Base-by-base conservation (phyloP, 169 alveolate species). In the Plasmodium relictum region DNA sequence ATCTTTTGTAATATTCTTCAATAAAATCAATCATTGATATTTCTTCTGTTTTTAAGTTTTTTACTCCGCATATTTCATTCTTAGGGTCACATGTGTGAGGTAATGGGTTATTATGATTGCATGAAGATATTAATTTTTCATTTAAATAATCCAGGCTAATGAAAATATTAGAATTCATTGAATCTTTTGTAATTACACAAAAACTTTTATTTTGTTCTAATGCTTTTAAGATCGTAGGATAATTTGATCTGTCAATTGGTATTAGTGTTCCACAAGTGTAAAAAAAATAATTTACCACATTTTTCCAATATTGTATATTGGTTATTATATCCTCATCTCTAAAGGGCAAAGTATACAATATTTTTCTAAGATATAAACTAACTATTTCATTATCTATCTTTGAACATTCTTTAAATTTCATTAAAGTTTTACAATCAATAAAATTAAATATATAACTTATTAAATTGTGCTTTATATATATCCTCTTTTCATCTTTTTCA, bases 71-170 rank as follows among this genome's bases (percentile, higher is more conserved):
- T 24, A 91, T 88, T 59, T 88, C 88, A 85, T 78, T 89, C 14
- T 41, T 44, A 22, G 87, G 58, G 12, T 88, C 59, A 68, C 95
- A 94, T 22, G 96, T 92, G 63, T 94, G 95, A 12, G 96, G 93
- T 88, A 92, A 76, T 10, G 96, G 96, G 26, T 83, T 91, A 45
- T 24, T 42, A 48, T 94, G 95, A 73, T 91, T 91, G 61, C 96
- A 94, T 56, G 91, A 90, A 6, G 68, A 87, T 12, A 94, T 94
- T 22, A 71, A 39, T 68, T 94, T 94, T 44, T 92, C 95, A 68
- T 87, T 74, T 14, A 94, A 74, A 62, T 56, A 90, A 66, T 94
- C 96, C 52, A 89, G 70, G 42, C 95, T 89, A 37, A 92, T 92
- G 59, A 70, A 66, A 12, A 87, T 87, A 37, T 87, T 93, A 18